These are phyloP conservation scores for Talaromyces sp. DNA, from an alignment of 2,329 filamentous ascomycete species.

Conservation along the genomic window DNA sequence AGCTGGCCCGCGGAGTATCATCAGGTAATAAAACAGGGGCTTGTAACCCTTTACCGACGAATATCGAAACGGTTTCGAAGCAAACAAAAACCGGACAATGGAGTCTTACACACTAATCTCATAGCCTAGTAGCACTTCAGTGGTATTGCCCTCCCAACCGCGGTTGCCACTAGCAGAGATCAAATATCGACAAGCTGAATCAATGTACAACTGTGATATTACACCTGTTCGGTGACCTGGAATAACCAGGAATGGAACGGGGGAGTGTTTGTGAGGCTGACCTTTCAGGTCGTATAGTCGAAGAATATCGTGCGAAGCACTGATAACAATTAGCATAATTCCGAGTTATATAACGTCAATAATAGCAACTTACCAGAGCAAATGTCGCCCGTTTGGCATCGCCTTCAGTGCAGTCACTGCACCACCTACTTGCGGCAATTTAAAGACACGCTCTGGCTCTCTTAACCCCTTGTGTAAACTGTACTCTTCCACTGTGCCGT, in stretches of 20 bases:
- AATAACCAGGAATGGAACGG: slow-evolving; percentile 92
- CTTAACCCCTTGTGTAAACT: slow-evolving; percentile 76
- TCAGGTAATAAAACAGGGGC: background rate
- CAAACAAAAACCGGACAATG: background rate
- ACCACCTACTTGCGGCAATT: slow-evolving; percentile 84
- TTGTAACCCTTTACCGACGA: background rate
- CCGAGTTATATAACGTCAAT: background rate
- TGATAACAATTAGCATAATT: slow-evolving; percentile 32
- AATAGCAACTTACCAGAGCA: slow-evolving; percentile 65
- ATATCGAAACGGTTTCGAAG: slow-evolving; percentile 23
- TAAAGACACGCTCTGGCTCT: slow-evolving; percentile 73
- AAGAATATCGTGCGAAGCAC: slow-evolving; percentile 88
- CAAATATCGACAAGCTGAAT: slow-evolving; percentile 86
- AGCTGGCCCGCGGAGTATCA: slow-evolving; percentile 5
- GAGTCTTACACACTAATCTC: slow-evolving; percentile 62
- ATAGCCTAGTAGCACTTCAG: slow-evolving; percentile 90
- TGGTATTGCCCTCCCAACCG: slow-evolving; percentile 88
- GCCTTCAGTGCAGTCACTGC: slow-evolving; percentile 81
- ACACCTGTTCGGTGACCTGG: slow-evolving; percentile 86
- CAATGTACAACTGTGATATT: slow-evolving; percentile 79
- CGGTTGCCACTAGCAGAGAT: slow-evolving; percentile 86
- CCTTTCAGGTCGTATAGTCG: slow-evolving; percentile 83
- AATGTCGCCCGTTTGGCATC: slow-evolving; percentile 89
- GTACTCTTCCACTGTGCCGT: slow-evolving; percentile 92
- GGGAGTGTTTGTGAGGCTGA: slow-evolving; percentile 65